Evolutionary conservation across 495 filamentous ascomycete species (phyloP).

Genomic region (Jackrogersella minutella): DNA sequence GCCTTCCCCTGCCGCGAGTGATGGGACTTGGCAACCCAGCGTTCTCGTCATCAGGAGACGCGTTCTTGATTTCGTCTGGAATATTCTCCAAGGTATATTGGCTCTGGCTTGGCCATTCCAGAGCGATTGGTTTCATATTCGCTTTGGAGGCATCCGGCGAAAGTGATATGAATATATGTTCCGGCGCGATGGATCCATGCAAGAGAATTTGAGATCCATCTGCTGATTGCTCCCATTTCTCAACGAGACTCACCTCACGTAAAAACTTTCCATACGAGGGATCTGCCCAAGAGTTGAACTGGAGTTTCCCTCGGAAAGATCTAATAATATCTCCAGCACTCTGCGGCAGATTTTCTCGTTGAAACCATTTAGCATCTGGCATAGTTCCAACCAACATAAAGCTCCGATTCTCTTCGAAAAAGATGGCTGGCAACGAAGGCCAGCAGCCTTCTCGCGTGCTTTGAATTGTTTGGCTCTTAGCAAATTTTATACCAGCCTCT

Average conservation of each 20-base stretch:
- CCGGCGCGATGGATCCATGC: constrained; percentile 39
- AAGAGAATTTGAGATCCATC: constrained; percentile 39
- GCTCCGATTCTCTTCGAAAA: constrained; percentile 46
- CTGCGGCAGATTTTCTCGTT: constrained; percentile 46
- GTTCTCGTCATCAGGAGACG: constrained; percentile 32
- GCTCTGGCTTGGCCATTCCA: constrained; percentile 46
- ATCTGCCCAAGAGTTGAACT: constrained; percentile 47
- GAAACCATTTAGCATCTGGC: constrained; percentile 42
- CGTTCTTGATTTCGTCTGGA: constrained; percentile 50
- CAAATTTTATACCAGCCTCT: not conserved
- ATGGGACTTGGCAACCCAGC: constrained; percentile 21
- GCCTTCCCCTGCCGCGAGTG: constrained; percentile 10
- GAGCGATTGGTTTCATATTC: constrained; percentile 32
- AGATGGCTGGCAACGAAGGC: constrained; percentile 25
- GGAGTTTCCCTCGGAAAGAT: constrained; percentile 17
- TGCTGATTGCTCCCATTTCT: constrained; percentile 52
- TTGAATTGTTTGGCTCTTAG: constrained; percentile 16
- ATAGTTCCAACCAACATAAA: constrained; percentile 46
- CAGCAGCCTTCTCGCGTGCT: constrained; percentile 30
- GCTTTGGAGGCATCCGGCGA: constrained; percentile 31
- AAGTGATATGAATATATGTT: constrained; percentile 49
- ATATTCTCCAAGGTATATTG: constrained; percentile 54
- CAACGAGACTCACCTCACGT: constrained; percentile 46
- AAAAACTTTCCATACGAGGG: constrained; percentile 49
- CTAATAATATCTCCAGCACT: constrained; percentile 47